Conservation (phyloP, 2,329 filamentous ascomycete genomes). For the Paraphoma chrysanthemicola region DNA sequence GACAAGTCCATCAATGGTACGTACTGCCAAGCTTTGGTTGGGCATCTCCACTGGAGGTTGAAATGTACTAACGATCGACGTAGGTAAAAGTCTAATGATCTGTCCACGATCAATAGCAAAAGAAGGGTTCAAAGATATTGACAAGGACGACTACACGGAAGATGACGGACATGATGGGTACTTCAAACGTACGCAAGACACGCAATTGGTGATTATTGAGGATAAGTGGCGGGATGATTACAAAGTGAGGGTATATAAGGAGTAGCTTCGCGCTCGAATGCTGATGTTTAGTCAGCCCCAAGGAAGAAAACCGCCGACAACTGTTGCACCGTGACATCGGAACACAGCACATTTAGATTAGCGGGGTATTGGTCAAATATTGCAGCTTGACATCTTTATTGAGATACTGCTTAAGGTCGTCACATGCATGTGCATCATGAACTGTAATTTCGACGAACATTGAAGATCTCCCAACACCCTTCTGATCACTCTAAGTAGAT, state of each 20-base stretch:
- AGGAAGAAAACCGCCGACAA: background rate
- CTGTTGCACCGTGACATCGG: background rate
- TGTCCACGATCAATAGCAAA: conserved; percentile 47
- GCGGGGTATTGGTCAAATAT: no score
- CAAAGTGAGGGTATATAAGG: conserved; percentile 46
- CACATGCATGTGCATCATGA: no score
- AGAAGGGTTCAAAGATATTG: conserved; percentile 51
- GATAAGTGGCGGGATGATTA: conserved; percentile 51
- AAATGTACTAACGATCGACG: background rate
- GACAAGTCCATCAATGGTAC: conserved; percentile 28
- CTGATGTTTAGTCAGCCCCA: background rate
- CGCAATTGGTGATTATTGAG: conserved; percentile 52
- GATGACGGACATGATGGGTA: conserved; percentile 45
- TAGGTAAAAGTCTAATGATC: conserved; percentile 52
- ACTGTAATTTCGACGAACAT: no score
- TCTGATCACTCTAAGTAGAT: no score
- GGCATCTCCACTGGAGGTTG: background rate
- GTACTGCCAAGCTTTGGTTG: background rate
- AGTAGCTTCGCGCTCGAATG: conserved; percentile 2
- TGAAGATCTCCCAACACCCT: no score
- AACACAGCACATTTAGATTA: no score
- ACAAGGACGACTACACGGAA: conserved; percentile 46
- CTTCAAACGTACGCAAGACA: conserved; percentile 48
- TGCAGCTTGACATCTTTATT: no score
- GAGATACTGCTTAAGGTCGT: no score